Evolutionary conservation across 1,139 yeast species (phyloP), one percentile per base, ranked within the genome.

Genomic region (Yamadazyma songkhlaensis): DNA sequence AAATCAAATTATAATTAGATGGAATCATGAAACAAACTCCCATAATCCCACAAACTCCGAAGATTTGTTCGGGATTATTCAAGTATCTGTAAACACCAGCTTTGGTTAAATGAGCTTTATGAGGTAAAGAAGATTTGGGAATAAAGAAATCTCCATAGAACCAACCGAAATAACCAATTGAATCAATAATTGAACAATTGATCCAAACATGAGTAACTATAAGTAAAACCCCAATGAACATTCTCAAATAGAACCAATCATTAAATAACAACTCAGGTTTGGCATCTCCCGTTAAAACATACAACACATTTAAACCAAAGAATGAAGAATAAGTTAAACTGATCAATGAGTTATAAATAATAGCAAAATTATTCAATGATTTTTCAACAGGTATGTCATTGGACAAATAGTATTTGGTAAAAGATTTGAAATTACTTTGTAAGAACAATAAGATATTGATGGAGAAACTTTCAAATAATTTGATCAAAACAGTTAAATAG

Each of bases 111-210:
- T 76, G 71, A 24, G 78, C 67, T 39, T 62, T 56, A 35, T 61
- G 67, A 14, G 57, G 53, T 34, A 54, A 49, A 20, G 53, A 51
- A 9, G 66, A 60, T 37, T 59, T 65, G 25, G 86, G 82, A 47
- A 84, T 69, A 58, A 86, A 86, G 60, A 86, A 86, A 57, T 86
- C 96, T 41, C 96, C 95, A 55, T 84, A 86, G 53, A 85, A 86
- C 95, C 95, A 86, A 11, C 95, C 95, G 58, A 83, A 85, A 46
- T 84, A 85, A 3, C 94, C 94, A 48, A 86, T 79, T 46, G 87
- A 82, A 39, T 79, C 79, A 47, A 81, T 73, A 30, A 86, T 84
- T 12, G 89, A 84, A 26, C 71, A 55, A 48, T 84, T 80, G 29
- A 89, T 84, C 86, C 90, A 81, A 21, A 75, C 56, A 53, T 86